Percentiles rank a stretch among this genome's conserved stretches.
Evolutionary conservation across 2,329 filamentous ascomycete genomes (phyloP).

Genomic region (Cryphonectria radicalis): DNA sequence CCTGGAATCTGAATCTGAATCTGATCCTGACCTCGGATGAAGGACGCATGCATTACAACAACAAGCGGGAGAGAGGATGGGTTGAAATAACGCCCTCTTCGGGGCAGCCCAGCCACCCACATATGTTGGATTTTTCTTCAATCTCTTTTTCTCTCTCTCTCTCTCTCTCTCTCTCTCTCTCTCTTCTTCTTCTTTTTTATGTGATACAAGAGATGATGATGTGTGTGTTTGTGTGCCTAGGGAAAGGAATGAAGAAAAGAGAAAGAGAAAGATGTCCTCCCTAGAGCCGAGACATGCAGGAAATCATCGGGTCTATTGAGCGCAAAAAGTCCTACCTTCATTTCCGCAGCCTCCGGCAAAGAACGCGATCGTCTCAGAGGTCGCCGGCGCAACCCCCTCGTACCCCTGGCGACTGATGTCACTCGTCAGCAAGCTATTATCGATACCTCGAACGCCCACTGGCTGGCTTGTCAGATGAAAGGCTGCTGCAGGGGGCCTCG

Average conservation of each 20-base stretch:
- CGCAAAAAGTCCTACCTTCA: neutral
- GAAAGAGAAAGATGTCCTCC: slow-evolving; percentile 2
- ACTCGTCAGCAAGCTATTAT: slow-evolving; percentile 14
- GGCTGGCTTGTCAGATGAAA: slow-evolving; percentile 24
- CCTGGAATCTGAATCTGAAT: neutral
- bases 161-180: too few relatives aligned
- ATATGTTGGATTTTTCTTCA: too few relatives aligned
- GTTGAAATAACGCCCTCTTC: too few relatives aligned
- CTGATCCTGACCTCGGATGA: neutral
- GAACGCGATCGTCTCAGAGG: neutral
- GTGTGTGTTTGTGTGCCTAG: neutral
- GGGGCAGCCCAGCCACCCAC: too few relatives aligned
- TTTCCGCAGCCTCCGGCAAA: slow-evolving; percentile 1
- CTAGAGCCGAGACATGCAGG: slow-evolving; percentile 20
- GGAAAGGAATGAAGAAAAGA: neutral
- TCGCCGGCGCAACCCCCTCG: neutral
- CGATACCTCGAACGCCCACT: slow-evolving; percentile 21
- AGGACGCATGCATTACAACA: too few relatives aligned
- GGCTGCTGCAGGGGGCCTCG: slow-evolving; percentile 9
- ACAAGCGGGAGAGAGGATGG: too few relatives aligned
- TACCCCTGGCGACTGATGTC: slow-evolving; percentile 20
- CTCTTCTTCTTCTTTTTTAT: neutral
- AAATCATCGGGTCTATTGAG: slow-evolving; percentile 6
- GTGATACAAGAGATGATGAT: neutral
- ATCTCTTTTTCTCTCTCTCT: too few relatives aligned